Evolutionary conservation across 768 basidiomycete species (phyloP), one percentile per base, ranked within the genome.

Genomic region (Ramaria rubella): DNA sequence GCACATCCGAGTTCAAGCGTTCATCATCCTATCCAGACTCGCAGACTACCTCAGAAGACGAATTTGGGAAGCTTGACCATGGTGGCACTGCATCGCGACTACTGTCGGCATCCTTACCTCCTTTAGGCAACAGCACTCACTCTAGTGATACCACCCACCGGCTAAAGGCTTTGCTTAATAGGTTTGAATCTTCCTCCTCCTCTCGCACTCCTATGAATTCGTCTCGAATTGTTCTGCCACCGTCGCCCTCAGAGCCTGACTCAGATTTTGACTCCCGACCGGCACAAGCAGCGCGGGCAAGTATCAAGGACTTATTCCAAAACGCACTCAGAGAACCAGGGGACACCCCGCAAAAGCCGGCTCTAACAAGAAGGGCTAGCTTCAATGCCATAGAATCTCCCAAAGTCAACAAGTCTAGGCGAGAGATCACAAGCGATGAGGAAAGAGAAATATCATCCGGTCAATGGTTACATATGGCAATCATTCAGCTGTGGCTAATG

Each of bases 351-450:
- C 75, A 77, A 64, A 87, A 83, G 60, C 30, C 30, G 21, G 69
- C 61, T 58, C 63, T 62, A 15, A 64, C 73, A 60, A 66, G 55
- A n/a, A 70, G 81, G 24, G 54, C 54, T 27, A 55, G 54, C 44
- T 55, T 55, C 21, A 55, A 55, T 45, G 54, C 40, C 17, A n/a
- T 86, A 53, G 72, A 73, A 14, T 81, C 73, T 46, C 81, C 83
- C 1, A 65, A 73, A 23, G 72, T 68, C 55, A 72, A 69, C 58
- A 82, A 76, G 67, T 76, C 73, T 9, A 80, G 82, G 58, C 74
- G 80, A 34, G 75, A 72, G 61, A 87, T 82, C 63, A 58, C 82
- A 61, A 86, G 84, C 62, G 86, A 87, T 61, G 85, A 87, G 63
- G 86, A 87, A 63, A 67, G 71, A 2, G 85, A 84, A 33, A 76